Evolutionary conservation across 306 rosid species (phyloP).

Genomic region (Acacia acuminata): DNA sequence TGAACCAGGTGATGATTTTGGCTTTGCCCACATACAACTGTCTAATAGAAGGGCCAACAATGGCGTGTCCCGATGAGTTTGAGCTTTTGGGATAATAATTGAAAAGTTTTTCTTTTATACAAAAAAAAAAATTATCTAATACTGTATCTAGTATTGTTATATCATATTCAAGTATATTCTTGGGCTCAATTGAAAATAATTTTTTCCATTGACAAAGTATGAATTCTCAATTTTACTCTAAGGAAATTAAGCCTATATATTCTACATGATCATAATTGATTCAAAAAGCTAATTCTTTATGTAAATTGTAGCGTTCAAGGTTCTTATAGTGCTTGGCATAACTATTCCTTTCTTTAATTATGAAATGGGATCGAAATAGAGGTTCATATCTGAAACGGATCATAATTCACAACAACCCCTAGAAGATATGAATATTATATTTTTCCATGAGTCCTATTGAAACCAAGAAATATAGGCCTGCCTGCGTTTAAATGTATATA

Average conservation of each 20-base stretch:
- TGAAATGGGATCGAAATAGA: not conserved
- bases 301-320: not conserved
- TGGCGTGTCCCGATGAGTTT: not conserved
- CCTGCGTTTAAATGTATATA: not conserved
- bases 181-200: not conserved
- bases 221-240: not conserved
- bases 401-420: not conserved
- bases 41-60: not conserved
- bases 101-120: accelerated
- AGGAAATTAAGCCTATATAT: no score
- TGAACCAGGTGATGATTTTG: not conserved
- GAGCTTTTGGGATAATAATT: not conserved
- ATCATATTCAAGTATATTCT: not conserved
- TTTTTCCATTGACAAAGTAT: no score
- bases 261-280: not conserved
- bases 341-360: not conserved
- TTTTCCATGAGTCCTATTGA: not conserved
- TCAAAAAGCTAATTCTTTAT: not conserved
- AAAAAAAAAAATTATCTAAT: no score
- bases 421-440: not conserved
- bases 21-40: not conserved
- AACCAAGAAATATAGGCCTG: no score
- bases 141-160: not conserved
- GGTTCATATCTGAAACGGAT: not conserved
- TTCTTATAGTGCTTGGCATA: not conserved